A percentile compares a stretch with the other conserved stretches of the same genome.
These are phyloP conservation scores for Polyrhizophydium stewartii DNA, from an alignment of 371 early-diverging fungal genomes.

Conservation along the genomic window DNA sequence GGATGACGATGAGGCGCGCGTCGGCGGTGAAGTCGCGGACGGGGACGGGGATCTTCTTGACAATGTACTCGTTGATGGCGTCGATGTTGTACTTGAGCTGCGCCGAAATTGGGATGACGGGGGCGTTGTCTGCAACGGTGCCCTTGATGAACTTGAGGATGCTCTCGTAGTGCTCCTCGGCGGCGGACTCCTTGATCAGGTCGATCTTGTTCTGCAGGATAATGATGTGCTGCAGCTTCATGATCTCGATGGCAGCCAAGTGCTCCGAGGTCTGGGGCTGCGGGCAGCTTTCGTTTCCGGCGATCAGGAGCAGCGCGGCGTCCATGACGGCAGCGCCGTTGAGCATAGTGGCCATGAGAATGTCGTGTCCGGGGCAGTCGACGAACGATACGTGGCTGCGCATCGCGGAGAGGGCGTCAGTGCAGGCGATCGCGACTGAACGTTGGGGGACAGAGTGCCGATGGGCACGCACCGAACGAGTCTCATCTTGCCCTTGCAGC, in stretches of 20 bases:
- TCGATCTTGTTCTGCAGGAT: constrained; percentile 99
- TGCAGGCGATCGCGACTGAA: neutral
- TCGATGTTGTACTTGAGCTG: constrained; percentile 99
- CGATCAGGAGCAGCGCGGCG: constrained; percentile 98
- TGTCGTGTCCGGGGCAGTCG: constrained; percentile 99
- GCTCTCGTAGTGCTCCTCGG: constrained; percentile 91
- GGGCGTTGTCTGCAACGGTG: constrained; percentile 95
- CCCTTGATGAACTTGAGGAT: constrained; percentile 95
- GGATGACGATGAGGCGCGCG: constrained; percentile 97
- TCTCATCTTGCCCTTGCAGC: constrained; percentile 86
- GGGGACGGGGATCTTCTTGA: constrained; percentile 97
- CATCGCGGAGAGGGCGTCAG: constrained; percentile 4
- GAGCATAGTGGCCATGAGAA: constrained; percentile 99
- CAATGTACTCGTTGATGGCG: constrained; percentile 99
- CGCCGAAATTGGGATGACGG: constrained; percentile 99
- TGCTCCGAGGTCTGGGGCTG: constrained; percentile 99
- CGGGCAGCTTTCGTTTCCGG: constrained; percentile 99
- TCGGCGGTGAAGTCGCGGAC: constrained; percentile 89
- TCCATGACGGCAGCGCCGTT: constrained; percentile 99
- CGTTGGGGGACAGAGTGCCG: neutral
- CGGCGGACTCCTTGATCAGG: constrained; percentile 94
- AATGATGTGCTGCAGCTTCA: constrained; percentile 97
- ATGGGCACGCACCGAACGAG: constrained; percentile 56
- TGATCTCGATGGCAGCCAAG: constrained; percentile 99
- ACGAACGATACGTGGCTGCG: constrained; percentile 98